phyloP scores from a whole-genome alignment of 1,284 basidiomycete species.

The Rhodotorula sp. region DNA sequence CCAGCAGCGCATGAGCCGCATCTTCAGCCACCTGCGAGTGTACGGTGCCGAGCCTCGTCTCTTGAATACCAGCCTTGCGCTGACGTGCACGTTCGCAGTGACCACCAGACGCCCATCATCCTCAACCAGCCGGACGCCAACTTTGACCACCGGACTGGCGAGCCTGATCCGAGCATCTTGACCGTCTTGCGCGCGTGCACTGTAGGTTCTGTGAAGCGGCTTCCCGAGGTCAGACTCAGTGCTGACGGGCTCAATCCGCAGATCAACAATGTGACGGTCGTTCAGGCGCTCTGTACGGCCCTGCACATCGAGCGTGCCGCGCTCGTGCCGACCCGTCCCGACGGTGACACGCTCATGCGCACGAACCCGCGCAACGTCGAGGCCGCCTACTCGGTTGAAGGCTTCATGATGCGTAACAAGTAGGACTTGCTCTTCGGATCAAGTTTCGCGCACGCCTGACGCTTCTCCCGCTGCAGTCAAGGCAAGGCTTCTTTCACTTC shows the following conservation, averaged over 20 bases:
- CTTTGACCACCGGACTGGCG: slow-evolving; percentile 51
- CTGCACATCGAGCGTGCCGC: slow-evolving; percentile 70
- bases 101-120: slow-evolving; percentile 58
- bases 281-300: slow-evolving; percentile 78
- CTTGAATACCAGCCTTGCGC: neutral
- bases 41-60: neutral
- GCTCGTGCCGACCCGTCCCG: slow-evolving; percentile 63
- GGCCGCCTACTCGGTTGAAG: slow-evolving; percentile 42
- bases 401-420: slow-evolving; percentile 23
- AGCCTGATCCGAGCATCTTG: slow-evolving; percentile 62
- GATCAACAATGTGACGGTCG: slow-evolving; percentile 73
- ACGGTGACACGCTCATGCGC: slow-evolving; percentile 59
- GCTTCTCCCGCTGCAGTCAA: slow-evolving; percentile 55
- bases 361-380: slow-evolving; percentile 46
- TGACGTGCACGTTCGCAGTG: slow-evolving; percentile 1
- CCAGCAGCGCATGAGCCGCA: slow-evolving; percentile 46
- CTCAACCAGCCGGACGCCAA: slow-evolving; percentile 71
- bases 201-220: slow-evolving; percentile 55
- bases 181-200: slow-evolving; percentile 85
- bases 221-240: too few species aligned
- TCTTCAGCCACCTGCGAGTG: slow-evolving; percentile 4
- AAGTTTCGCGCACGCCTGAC: slow-evolving; percentile 36
- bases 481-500: slow-evolving; percentile 60
- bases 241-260: slow-evolving; percentile 49
- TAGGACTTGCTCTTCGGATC: slow-evolving; percentile 1